These are phyloP conservation scores for Curvularia verruculosa DNA, from an alignment of 2,329 filamentous ascomycete species.

Conservation along the genomic window DNA sequence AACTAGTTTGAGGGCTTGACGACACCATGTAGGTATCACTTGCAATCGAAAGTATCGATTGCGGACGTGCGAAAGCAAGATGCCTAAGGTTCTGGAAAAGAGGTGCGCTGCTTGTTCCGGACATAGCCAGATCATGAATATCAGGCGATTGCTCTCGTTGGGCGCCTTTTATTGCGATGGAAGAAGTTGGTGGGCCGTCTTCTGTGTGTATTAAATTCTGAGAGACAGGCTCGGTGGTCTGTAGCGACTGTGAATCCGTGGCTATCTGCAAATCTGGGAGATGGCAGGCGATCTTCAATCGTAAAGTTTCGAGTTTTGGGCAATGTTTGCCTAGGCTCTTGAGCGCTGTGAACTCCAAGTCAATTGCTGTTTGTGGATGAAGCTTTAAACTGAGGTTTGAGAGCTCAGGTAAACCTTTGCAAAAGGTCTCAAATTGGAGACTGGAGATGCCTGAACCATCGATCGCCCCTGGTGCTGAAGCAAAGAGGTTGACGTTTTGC, in stretches of 20 bases:
- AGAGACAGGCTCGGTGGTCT: not conserved
- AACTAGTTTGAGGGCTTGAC: conserved; percentile 14
- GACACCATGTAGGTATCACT: conserved; percentile 24
- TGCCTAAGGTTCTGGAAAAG: conserved; percentile 36
- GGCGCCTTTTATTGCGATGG: conserved; percentile 9
- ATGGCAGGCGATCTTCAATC: conserved; percentile 35
- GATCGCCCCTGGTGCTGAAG: conserved; percentile 35
- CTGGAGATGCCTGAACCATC: conserved; percentile 37
- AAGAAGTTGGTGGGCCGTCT: not conserved
- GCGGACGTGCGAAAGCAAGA: conserved; percentile 38
- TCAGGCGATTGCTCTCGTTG: not conserved
- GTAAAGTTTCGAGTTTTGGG: conserved; percentile 31
- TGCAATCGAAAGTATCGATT: conserved; percentile 31
- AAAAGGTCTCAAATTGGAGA: conserved; percentile 38
- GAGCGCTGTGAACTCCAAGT: conserved; percentile 34
- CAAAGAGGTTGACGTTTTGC: conserved; percentile 35
- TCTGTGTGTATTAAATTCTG: not conserved
- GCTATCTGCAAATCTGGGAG: conserved; percentile 21
- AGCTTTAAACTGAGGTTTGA: conserved; percentile 35
- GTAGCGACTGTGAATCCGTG: not conserved
- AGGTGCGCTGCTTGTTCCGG: conserved; percentile 7
- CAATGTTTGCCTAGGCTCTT: conserved; percentile 38
- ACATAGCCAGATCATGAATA: not conserved
- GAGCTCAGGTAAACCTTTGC: conserved; percentile 30
- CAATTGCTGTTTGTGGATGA: conserved; percentile 32